Base-by-base conservation (phyloP, 176 grass and related monocot genomes). In the Neostapfia colusana region DNA sequence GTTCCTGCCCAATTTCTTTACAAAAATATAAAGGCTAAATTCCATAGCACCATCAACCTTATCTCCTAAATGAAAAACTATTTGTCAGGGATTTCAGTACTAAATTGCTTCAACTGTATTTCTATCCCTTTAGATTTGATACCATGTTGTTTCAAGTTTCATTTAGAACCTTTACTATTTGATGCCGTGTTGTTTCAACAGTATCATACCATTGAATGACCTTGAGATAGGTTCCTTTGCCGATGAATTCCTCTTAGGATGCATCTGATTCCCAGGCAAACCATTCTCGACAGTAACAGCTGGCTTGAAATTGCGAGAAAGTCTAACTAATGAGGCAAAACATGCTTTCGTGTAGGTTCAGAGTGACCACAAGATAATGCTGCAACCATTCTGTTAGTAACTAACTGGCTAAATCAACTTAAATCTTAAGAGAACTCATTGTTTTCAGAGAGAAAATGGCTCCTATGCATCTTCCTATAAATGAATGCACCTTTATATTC, bases 31-130 rank as follows among this genome's bases (percentile, higher is more conserved):
- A 20, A 82, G 13, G 35, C 36, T 45, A 51, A 41, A 62, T 53
- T 64, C 8, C 66, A 35, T 72, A 37, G 28, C 36, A 38, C 15
- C 46, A 72, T 58, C 20, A 55, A 76, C 76, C 28, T 18, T 65
- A 64, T 6, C 28, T 65, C 41, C 10, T 46, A 45, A 46, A 5
- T 63, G 42, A 63, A 28, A 36, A 10, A 76, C 44, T 64, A 76
- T 80, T 61, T 26, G 66, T 60, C 26, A 13, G 53, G 68, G 55
- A 80, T 71, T 70, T 72, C 37, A 40, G 37, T 80, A 75, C 69
- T 41, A 69, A 78, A 63, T 43, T 67, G 83, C 69, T 73, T 85
- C 49, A 50, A 36, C 83, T 73, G 76, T 65, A 74, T 73, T 78
- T 65, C 72, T 79, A 67, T 74, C 69, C 76, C 69, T 68, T 77